Conservation (phyloP, 208 protist species). For the Crithidia sp. region DNA sequence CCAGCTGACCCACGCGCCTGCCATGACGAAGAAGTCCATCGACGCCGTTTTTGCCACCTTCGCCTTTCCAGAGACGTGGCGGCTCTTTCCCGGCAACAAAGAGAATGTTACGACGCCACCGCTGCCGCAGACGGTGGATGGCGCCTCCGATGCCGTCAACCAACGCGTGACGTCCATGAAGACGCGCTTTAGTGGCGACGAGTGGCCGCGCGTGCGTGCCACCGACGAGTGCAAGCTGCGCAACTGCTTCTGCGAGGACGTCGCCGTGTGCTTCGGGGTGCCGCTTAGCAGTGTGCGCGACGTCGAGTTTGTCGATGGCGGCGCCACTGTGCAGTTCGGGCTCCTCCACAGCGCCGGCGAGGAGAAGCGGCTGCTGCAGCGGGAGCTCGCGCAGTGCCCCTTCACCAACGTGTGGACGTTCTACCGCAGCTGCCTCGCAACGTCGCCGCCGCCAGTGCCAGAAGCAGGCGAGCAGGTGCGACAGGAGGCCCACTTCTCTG, state of each 20-base stretch:
- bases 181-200: slow-evolving; percentile 26
- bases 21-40: slow-evolving; percentile 16
- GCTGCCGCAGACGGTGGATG: background rate
- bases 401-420: slow-evolving; percentile 21
- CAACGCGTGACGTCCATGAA: slow-evolving; percentile 1
- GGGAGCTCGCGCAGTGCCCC: slow-evolving; percentile 13
- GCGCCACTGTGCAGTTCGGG: slow-evolving; percentile 30
- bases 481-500: slow-evolving; percentile 33
- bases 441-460: background rate
- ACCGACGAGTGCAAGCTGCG: slow-evolving; percentile 37
- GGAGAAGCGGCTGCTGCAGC: slow-evolving; percentile 20
- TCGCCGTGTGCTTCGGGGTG: slow-evolving; percentile 25
- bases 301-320: slow-evolving; percentile 21
- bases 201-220: slow-evolving; percentile 19
- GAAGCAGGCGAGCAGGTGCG: slow-evolving; percentile 5
- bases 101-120: background rate
- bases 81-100: slow-evolving; percentile 5
- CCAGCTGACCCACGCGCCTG: slow-evolving; percentile 29
- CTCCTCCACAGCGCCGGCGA: slow-evolving; percentile 16
- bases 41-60: slow-evolving; percentile 21
- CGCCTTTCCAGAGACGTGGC: slow-evolving; percentile 30
- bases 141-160: background rate
- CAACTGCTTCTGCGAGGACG: slow-evolving; percentile 45
- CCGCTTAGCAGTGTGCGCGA: slow-evolving; percentile 12
- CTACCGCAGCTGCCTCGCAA: slow-evolving; percentile 5